A percentile compares a stretch with the other conserved stretches of the same genome.
Evolutionary conservation across 495 filamentous ascomycete species (phyloP).

Genomic region (Aspergillus haitiensis): DNA sequence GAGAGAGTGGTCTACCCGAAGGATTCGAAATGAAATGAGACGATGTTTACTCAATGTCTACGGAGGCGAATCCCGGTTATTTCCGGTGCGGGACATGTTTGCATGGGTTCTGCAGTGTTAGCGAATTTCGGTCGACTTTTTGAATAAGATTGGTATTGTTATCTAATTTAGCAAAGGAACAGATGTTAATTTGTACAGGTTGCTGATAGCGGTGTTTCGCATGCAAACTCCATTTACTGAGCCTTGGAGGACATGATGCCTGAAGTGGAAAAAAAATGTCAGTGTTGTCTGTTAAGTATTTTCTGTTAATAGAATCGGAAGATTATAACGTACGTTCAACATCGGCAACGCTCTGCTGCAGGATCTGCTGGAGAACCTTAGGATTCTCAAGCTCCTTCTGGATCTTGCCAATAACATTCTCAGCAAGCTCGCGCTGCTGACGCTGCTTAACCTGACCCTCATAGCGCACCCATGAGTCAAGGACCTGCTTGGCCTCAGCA

Average conservation of each 20-base stretch:
- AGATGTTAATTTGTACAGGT: slow-evolving; percentile 52
- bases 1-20: no score
- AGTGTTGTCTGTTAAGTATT: slow-evolving; percentile 22
- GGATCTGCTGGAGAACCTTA: slow-evolving; percentile 89
- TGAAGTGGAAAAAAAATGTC: slow-evolving; percentile 28
- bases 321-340: slow-evolving; percentile 79
- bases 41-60: no score
- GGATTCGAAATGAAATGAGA: no score
- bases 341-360: slow-evolving; percentile 91
- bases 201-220: slow-evolving; percentile 39
- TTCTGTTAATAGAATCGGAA: background rate
- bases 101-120: no score
- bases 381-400: slow-evolving; percentile 98
- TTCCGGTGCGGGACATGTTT: no score
- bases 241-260: slow-evolving; percentile 57
- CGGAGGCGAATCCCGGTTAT: no score
- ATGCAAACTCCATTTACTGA: slow-evolving; percentile 45
- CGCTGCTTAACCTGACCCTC: slow-evolving; percentile 97
- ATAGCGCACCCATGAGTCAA: slow-evolving; percentile 98
- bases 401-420: slow-evolving; percentile 91
- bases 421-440: slow-evolving; percentile 93
- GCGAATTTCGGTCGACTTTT: background rate
- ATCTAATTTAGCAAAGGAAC: slow-evolving; percentile 48
- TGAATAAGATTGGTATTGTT: slow-evolving; percentile 38
- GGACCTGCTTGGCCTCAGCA: slow-evolving; percentile 86